Evolutionary conservation across 2,329 filamentous ascomycete genomes (phyloP).

Genomic region (Lecanoromycetidae sp.): DNA sequence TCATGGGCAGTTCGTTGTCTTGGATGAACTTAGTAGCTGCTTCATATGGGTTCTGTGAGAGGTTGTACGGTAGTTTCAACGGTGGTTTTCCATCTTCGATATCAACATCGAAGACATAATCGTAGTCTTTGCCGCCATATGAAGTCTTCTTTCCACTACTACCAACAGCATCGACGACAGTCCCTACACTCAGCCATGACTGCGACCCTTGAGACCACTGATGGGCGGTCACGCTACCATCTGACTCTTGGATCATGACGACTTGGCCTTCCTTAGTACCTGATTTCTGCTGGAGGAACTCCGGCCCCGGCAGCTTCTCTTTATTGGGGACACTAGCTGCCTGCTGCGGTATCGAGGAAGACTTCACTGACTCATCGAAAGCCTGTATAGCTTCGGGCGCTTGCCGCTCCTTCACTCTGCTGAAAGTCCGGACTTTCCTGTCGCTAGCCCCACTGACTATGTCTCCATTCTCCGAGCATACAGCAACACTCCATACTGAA

Average conservation of each 20-base stretch:
- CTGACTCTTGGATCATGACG: conserved; percentile 72
- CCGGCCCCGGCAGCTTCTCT: conserved; percentile 76
- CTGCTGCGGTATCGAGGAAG: conserved; percentile 77
- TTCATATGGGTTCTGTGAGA: conserved; percentile 85
- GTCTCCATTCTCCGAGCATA: conserved; percentile 68
- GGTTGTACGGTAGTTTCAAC: conserved; percentile 86
- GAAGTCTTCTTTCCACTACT: conserved; percentile 67
- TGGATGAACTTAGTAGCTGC: conserved; percentile 81
- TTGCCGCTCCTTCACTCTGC: conserved; percentile 53
- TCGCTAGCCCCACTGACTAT: conserved; percentile 93
- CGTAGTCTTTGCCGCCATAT: conserved; percentile 77
- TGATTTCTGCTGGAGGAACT: conserved; percentile 67
- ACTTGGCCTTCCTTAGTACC: conserved; percentile 96
- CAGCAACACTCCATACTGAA: conserved; percentile 89
- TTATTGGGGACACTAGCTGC: conserved; percentile 77
- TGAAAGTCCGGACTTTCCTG: conserved; percentile 73
- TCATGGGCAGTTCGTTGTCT: conserved; percentile 75
- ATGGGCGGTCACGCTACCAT: conserved; percentile 75
- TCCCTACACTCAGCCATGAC: conserved; percentile 82
- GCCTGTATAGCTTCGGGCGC: conserved; percentile 57
- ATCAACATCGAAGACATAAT: conserved; percentile 93
- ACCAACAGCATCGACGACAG: conserved; percentile 77
- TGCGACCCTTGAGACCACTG: conserved; percentile 65
- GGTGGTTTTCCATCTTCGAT: conserved; percentile 90
- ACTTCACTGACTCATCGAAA: conserved; percentile 72